A percentile compares a stretch with the other conserved stretches of the same genome.
Evolutionary conservation across 1,284 basidiomycete species (phyloP).

Genomic region (Rhodotorula sp.): DNA sequence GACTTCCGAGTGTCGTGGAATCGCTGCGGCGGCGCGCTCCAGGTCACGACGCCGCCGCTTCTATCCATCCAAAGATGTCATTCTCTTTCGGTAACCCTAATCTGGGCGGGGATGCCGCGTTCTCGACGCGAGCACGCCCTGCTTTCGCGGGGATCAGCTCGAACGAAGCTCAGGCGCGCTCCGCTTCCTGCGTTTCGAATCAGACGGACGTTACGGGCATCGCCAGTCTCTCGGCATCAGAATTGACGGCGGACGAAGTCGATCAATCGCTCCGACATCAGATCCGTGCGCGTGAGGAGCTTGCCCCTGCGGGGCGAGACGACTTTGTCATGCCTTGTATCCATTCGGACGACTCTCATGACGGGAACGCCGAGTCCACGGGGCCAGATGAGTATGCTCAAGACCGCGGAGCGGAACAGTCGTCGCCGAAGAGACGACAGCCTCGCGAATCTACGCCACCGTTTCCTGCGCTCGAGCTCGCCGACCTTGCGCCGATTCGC

Average conservation of each 20-base stretch:
- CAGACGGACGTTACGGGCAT: constrained; percentile 22
- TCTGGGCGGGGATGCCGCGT: too few relatives aligned
- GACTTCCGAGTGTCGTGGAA: constrained; percentile 24
- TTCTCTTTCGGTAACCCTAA: too few relatives aligned
- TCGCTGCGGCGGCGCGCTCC: background rate
- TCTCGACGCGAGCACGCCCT: too few relatives aligned
- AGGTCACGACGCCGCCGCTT: too few relatives aligned
- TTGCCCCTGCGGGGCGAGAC: background rate
- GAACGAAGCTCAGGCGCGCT: background rate
- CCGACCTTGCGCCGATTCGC: too few relatives aligned
- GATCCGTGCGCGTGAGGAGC: background rate
- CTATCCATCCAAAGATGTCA: too few relatives aligned
- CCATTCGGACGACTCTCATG: constrained; percentile 14
- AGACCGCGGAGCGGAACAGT: too few relatives aligned
- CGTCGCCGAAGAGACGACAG: too few relatives aligned
- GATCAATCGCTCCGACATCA: background rate
- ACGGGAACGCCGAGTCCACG: constrained; percentile 13
- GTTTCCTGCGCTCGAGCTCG: too few relatives aligned
- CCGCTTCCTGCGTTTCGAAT: constrained; percentile 14
- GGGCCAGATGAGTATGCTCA: background rate
- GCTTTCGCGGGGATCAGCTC: too few relatives aligned
- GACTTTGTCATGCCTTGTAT: background rate
- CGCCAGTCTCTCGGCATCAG: constrained; percentile 11
- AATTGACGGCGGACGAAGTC: background rate
- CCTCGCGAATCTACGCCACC: too few relatives aligned